Evolutionary conservation across 2,329 filamentous ascomycete genomes (phyloP).

Genomic region (Myrmaecium sp.): DNA sequence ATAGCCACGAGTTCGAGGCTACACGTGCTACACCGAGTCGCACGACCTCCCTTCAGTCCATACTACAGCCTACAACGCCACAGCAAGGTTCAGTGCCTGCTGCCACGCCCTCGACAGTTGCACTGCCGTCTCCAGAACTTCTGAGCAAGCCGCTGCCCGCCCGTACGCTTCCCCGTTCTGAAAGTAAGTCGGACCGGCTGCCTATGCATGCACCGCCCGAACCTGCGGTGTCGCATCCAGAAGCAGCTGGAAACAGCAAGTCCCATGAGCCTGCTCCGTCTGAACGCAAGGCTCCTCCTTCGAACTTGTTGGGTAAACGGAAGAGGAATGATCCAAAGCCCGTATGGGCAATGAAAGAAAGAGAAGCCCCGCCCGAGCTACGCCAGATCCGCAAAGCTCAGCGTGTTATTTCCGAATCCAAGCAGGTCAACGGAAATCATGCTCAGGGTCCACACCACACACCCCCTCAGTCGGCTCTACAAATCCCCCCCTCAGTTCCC

Average conservation of each 20-base stretch:
- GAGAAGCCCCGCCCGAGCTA: constrained; percentile 6
- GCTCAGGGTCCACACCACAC: constrained; percentile 5
- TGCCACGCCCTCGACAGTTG: no score
- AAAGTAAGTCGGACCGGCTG: constrained; percentile 6
- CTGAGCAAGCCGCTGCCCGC: constrained; percentile 11
- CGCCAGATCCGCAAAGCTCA: constrained; percentile 1
- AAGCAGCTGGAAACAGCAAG: constrained; percentile 1
- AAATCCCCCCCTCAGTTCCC: constrained; percentile 3
- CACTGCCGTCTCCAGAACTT: constrained; percentile 13
- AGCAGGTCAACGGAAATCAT: constrained; percentile 7
- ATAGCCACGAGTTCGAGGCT: no score
- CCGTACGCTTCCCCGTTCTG: constrained; percentile 10
- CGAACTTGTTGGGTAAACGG: constrained; percentile 7
- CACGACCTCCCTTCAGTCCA: no score
- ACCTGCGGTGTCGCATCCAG: constrained; percentile 1
- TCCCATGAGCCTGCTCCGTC: neutral
- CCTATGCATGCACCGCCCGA: constrained; percentile 1
- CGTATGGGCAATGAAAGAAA: constrained; percentile 18
- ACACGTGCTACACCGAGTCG: no score
- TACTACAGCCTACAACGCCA: no score
- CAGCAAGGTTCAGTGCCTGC: no score
- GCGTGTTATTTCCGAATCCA: constrained; percentile 1
- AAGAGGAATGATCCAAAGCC: constrained; percentile 20
- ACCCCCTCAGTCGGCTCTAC: constrained; percentile 4
- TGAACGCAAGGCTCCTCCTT: neutral